Percentiles rank a stretch among this genome's conserved stretches.
Evolutionary conservation across 495 filamentous ascomycete genomes (phyloP).

Genomic region (Xylona heveae): DNA sequence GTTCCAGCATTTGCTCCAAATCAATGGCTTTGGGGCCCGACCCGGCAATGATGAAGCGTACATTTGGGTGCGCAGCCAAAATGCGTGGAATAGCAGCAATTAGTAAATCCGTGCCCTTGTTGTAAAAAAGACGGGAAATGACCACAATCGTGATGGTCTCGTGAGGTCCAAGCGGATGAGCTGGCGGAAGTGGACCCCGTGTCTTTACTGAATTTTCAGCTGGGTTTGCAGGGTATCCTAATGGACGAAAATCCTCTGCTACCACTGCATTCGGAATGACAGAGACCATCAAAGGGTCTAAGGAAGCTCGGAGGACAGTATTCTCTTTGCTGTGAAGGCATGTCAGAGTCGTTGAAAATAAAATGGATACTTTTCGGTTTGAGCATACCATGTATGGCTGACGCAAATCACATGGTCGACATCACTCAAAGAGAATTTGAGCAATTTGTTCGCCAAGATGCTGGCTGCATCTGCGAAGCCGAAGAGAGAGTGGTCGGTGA

Average conservation of each 20-base stretch:
- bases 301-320: constrained; percentile 80
- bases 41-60: constrained; percentile 91
- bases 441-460: constrained; percentile 86
- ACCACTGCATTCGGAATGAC: constrained; percentile 96
- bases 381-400: constrained; percentile 75
- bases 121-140: constrained; percentile 93
- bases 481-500: constrained; percentile 95
- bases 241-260: constrained; percentile 78
- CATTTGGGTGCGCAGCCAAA: constrained; percentile 67
- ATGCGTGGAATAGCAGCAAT: constrained; percentile 90
- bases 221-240: constrained; percentile 20
- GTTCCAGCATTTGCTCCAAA: constrained; percentile 91
- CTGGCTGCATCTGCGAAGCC: constrained; percentile 93
- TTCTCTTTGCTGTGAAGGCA: constrained; percentile 63
- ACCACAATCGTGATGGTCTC: constrained; percentile 92
- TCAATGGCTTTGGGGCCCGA: constrained; percentile 94
- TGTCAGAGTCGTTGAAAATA: neutral
- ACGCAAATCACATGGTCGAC: constrained; percentile 97
- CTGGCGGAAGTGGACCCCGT: constrained; percentile 10
- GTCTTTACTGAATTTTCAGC: constrained; percentile 7
- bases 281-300: constrained; percentile 91
- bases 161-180: constrained; percentile 42
- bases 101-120: constrained; percentile 90
- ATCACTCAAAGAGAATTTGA: constrained; percentile 91
- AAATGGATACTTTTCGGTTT: neutral